Base-by-base conservation (phyloP, 768 basidiomycete genomes). In the Xerocomellus amylosporus region DNA sequence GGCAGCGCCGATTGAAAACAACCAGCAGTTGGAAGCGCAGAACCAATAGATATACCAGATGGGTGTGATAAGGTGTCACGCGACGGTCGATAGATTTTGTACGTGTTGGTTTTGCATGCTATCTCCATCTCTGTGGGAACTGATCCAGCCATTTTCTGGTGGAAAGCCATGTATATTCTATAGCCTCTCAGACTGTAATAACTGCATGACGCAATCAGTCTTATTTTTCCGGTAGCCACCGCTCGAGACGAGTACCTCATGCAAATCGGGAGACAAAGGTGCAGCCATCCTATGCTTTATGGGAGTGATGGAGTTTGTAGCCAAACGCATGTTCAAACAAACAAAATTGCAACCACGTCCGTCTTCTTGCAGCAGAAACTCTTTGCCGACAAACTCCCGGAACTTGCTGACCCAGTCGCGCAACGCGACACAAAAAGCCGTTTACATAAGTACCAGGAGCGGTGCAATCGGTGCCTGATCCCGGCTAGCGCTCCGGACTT, bases 151-250 rank as follows among this genome's bases (percentile, higher is more conserved):
- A 9, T 30, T 30, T 9, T 28, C 8, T 8, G n/a, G 36, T 20
- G 14, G 22, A n/a, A 58, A 48, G 45, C 8, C 2, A 24, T 49
- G 42, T 46, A 46, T 38, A 46, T 26, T 33, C 31, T 41, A 33
- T 24, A 30, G 49, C 15, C 15, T 46, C 34, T n/a, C 19, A n/a
- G 19, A 40, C 13, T 46, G 44, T 59, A 59, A 28, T 42, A 49
- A 22, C 19, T 41, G 38, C 43, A 20, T 33, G 17, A 36, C 17
- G 43, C 42, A 49, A 49, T 38, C 8, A 34, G 9, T 19, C 33
- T 9, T 22, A 8, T 10, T 28, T 28, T 14, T 4, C 37, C 37
- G 1, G 8, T 4, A 10, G 8, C 40, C 15, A 30, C 31, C 13
- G 30, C 6, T 8, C 12, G 30, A 37, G 40, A 30, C 34, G n/a